phyloP scores from a whole-genome alignment of 164 flowering plant species.

The Tetrastigma voinierianum region DNA sequence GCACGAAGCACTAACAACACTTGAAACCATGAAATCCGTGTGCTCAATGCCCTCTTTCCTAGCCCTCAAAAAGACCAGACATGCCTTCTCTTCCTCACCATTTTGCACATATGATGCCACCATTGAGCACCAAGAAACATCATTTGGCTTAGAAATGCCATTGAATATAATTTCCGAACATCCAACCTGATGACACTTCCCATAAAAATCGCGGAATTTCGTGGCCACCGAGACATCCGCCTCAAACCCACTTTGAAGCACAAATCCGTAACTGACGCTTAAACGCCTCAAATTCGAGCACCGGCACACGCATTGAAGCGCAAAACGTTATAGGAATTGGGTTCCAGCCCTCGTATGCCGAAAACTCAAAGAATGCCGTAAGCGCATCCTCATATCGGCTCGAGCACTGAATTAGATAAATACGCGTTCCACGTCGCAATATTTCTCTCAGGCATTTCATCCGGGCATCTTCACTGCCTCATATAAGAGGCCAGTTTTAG shows the following conservation, averaged over 20 bases:
- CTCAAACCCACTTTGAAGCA: constrained; percentile 47
- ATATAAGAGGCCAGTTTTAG: constrained; percentile 39
- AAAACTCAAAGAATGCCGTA: constrained; percentile 43
- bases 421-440: constrained; percentile 74
- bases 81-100: constrained; percentile 72
- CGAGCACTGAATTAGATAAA: constrained; percentile 63
- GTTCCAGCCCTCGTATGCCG: constrained; percentile 43
- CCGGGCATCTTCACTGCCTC: constrained; percentile 69
- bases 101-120: constrained; percentile 66
- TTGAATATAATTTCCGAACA: constrained; percentile 51
- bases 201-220: constrained; percentile 86
- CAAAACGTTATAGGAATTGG: constrained; percentile 71
- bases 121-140: constrained; percentile 81
- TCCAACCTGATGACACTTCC: constrained; percentile 57
- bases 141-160: constrained; percentile 36
- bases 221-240: constrained; percentile 54
- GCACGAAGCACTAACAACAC: constrained; percentile 82
- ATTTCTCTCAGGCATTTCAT: constrained; percentile 75
- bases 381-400: constrained; percentile 42
- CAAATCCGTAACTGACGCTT: constrained; percentile 68
- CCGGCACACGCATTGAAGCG: constrained; percentile 87
- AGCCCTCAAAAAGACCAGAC: constrained; percentile 38
- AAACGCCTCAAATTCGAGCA: constrained; percentile 22
- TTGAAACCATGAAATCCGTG: constrained; percentile 72
- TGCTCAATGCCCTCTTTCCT: constrained; percentile 50